These are phyloP conservation scores for Neurospora sp. DNA, from an alignment of 495 filamentous ascomycete genomes.

Conservation along the genomic window DNA sequence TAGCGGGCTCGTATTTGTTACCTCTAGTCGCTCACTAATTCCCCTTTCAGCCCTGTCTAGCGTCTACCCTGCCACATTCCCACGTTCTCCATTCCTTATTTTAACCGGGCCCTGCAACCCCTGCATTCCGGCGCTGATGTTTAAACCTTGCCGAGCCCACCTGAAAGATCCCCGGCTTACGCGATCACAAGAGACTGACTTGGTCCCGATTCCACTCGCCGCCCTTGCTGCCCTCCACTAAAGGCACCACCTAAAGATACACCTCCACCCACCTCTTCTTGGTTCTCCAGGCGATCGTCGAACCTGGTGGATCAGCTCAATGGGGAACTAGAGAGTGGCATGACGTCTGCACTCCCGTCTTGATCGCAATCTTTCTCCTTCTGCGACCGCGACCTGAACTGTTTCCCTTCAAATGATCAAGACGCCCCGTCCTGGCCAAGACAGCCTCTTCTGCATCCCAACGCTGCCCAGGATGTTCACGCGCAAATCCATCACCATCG, in stretches of 20 bases:
- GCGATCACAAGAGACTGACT: background rate
- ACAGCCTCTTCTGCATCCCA: background rate
- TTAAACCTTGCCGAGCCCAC: background rate
- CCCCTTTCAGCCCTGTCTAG: background rate
- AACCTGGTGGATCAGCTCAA: background rate
- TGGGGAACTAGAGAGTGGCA: background rate
- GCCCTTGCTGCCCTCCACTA: background rate
- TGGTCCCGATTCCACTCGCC: background rate
- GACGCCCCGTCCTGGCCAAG: background rate
- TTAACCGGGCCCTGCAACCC: background rate
- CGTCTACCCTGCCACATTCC: background rate
- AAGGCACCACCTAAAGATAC: background rate
- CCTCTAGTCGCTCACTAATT: background rate
- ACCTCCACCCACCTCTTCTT: background rate
- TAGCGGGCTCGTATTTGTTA: background rate
- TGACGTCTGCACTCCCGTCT: background rate
- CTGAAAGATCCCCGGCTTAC: background rate
- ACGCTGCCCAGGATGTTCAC: conserved; percentile 12
- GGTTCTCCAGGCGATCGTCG: background rate
- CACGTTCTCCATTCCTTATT: background rate
- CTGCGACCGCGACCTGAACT: background rate
- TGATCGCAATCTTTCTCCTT: background rate
- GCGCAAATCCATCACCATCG: conserved; percentile 7
- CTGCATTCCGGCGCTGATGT: background rate
- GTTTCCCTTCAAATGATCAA: background rate